These are phyloP conservation scores for Chrysanthemum makinoi DNA, from an alignment of 129 eudicot genomes.

Conservation along the genomic window DNA sequence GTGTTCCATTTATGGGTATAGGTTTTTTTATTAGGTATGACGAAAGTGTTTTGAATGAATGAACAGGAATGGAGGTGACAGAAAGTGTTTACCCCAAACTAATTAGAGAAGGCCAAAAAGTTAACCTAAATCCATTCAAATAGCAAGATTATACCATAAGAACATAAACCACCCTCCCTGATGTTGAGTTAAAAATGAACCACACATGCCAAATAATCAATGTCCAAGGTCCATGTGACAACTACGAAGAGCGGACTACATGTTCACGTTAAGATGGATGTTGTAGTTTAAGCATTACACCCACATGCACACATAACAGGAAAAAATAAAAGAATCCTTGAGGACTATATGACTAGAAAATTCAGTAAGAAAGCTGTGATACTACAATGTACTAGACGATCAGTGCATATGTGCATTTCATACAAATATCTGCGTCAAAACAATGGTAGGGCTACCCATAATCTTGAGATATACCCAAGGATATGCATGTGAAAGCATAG, in stretches of 20 bases:
- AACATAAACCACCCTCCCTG: constrained; percentile 5
- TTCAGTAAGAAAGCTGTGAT: no score
- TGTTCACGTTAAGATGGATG: constrained; percentile 3
- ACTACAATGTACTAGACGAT: not conserved
- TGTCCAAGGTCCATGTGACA: not conserved
- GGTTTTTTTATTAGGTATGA: no score
- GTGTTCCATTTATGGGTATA: no score
- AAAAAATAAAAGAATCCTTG: no score
- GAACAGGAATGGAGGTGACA: no score
- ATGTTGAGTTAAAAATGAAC: not conserved
- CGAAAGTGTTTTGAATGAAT: no score
- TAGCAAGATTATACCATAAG: constrained; percentile 10
- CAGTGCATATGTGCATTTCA: not conserved
- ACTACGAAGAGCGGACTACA: constrained; percentile 8
- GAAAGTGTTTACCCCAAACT: not conserved
- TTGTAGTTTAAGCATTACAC: not conserved
- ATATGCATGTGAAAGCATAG: not conserved
- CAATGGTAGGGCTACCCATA: not conserved
- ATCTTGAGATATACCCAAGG: not conserved
- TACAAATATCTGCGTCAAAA: not conserved
- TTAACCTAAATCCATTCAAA: not conserved
- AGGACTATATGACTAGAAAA: no score
- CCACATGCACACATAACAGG: constrained; percentile 9
- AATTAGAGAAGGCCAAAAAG: not conserved
- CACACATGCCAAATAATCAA: not conserved